These are phyloP conservation scores for Isatis tinctoria DNA, from an alignment of 345 rosid genomes.

Conservation along the genomic window DNA sequence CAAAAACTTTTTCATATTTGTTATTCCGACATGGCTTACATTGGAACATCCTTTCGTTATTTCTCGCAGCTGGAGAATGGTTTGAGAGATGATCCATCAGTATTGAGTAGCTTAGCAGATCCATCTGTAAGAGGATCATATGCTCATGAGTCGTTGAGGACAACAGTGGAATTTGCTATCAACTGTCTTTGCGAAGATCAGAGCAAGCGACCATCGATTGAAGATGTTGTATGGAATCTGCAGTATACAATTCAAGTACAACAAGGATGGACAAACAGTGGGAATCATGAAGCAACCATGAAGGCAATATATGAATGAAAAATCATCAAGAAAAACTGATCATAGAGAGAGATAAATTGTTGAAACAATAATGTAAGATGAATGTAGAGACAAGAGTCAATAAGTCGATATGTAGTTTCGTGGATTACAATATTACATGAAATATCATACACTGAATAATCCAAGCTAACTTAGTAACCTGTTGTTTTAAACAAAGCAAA, in stretches of 20 bases:
- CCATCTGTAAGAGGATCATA: constrained; percentile 63
- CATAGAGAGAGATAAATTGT: neutral
- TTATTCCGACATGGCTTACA: neutral
- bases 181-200: constrained; percentile 61
- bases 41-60: neutral
- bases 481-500: neutral
- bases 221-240: constrained; percentile 87
- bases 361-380: neutral
- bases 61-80: constrained; percentile 49
- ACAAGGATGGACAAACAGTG: constrained; percentile 82
- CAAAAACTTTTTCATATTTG: neutral
- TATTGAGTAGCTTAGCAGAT: constrained; percentile 43
- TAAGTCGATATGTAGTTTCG: constrained; percentile 4
- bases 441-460: neutral
- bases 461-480: neutral
- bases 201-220: constrained; percentile 62
- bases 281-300: constrained; percentile 36
- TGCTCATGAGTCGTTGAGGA: constrained; percentile 75
- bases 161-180: constrained; percentile 59
- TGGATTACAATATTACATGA: neutral
- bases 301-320: constrained; percentile 14
- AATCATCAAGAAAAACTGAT: neutral
- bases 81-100: constrained; percentile 55
- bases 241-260: constrained; percentile 86
- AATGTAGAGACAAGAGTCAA: neutral